A percentile compares a stretch with the other conserved stretches of the same genome.
These are phyloP conservation scores for Vaccinium vitisidaea DNA, from an alignment of 148 eudicot species.

Conservation along the genomic window DNA sequence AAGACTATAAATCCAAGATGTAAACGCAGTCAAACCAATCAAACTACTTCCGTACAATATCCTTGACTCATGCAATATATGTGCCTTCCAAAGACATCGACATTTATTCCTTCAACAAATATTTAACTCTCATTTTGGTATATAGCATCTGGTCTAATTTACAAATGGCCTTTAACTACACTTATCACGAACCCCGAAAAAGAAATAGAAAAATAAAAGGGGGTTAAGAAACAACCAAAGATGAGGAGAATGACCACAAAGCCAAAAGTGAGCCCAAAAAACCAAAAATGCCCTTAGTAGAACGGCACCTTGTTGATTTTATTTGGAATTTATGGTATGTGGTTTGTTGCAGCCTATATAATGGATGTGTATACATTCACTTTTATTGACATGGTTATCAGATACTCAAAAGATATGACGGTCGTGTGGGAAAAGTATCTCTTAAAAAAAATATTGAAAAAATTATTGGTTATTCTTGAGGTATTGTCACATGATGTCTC, in stretches of 20 bases:
- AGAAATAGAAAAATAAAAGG: too few relatives aligned
- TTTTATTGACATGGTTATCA: neutral
- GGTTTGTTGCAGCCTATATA: neutral
- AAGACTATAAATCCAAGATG: too few relatives aligned
- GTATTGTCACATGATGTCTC: neutral
- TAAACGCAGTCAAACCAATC: neutral
- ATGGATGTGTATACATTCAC: neutral
- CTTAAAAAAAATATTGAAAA: neutral
- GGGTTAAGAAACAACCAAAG: too few relatives aligned
- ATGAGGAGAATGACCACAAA: too few relatives aligned
- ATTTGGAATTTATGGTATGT: too few relatives aligned
- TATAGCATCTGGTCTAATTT: neutral
- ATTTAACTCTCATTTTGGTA: neutral
- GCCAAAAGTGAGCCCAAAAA: too few relatives aligned
- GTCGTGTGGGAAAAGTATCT: neutral
- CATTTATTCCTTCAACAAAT: neutral
- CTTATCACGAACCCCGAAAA: too few relatives aligned
- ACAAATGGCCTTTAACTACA: constrained; percentile 16
- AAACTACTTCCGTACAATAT: neutral
- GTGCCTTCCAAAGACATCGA: neutral
- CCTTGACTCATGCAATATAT: too few relatives aligned
- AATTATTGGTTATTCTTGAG: neutral
- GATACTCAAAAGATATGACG: neutral
- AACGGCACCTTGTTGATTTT: neutral
- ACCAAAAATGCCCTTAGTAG: too few relatives aligned